Base-by-base conservation (phyloP, 192 early-diverging fungal species). In the Podila epigama region DNA sequence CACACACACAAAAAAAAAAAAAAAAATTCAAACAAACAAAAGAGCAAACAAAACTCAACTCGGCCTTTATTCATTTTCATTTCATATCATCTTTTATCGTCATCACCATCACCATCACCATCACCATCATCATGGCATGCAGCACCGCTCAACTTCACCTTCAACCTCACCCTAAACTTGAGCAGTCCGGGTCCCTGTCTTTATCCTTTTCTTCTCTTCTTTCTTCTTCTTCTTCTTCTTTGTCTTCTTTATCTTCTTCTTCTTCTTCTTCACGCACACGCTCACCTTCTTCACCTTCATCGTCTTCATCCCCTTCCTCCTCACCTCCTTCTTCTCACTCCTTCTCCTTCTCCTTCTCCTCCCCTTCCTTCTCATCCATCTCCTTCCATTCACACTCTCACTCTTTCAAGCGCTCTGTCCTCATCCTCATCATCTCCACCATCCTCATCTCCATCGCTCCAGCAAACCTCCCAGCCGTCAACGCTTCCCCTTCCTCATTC, bases 221-320 rank as follows among this genome's bases (percentile, higher is more conserved):
- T 39, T 37, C 16, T 35, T 8, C 44, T 2, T 50, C 32, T 12
- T 50, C 44, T 25, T 51, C 28, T 31, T 68, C 58, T 37, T 51
- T 22, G 0, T 33, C 53, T 15, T 57, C 41, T 50, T 70, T 29
- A 6, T 63, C 27, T 7, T 48, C 18, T 32, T 63, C 53, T 11
- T 44, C 44, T 5, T 59, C 61, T 32, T 50, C 69, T 37, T 61
- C n/a, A 12, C 13, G 12, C 41, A n/a, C 41, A 16, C 41, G 41
- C n/a, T 25, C 51, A 20, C 51, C 15, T 2, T 25, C 18, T 52
- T 25, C 51, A 10, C 25, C 51, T 4, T 16, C 34, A n/a, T 60
- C 58, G 7, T 48, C 56, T 4, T 5, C 67, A 22, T 11, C 20
- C 28, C n/a, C 53, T 2, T 62, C 52, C 20, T 29, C 51, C 3